Evolutionary conservation across 75 land plant species (phyloP).

Genomic region (Pinus taeda): DNA sequence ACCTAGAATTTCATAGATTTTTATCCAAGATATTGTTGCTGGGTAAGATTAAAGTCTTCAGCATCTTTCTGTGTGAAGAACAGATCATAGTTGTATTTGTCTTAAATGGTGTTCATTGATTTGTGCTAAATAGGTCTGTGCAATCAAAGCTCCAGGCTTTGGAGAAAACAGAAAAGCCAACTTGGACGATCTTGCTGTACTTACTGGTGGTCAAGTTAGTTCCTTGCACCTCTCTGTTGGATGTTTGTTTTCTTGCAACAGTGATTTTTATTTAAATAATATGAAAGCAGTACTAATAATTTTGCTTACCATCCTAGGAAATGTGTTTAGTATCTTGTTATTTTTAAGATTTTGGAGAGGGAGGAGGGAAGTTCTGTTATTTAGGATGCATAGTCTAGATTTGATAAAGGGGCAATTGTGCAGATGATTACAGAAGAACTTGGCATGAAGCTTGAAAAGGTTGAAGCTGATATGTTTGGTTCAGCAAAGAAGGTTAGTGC

Average conservation of each 20-base stretch:
- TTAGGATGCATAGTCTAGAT: neutral
- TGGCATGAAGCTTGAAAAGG: slow-evolving; percentile 61
- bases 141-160: slow-evolving; percentile 96
- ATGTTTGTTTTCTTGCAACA: neutral
- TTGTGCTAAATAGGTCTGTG: slow-evolving; percentile 66
- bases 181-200: slow-evolving; percentile 83
- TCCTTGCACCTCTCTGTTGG: neutral
- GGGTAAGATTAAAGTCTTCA: neutral
- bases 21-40: neutral
- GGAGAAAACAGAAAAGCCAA: slow-evolving; percentile 82
- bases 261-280: neutral
- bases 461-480: slow-evolving; percentile 49
- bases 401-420: neutral
- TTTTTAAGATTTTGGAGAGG: neutral
- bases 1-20: neutral
- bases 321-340: neutral
- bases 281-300: neutral
- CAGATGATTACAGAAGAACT: slow-evolving; percentile 75
- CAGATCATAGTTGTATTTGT: neutral
- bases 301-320: neutral
- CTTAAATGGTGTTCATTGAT: neutral
- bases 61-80: too few species aligned
- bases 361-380: neutral
- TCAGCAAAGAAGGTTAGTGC: slow-evolving; percentile 74
- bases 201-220: slow-evolving; percentile 89